Conservation (phyloP, 176 grass and related monocot species). For the Paspalum vaginatum region DNA sequence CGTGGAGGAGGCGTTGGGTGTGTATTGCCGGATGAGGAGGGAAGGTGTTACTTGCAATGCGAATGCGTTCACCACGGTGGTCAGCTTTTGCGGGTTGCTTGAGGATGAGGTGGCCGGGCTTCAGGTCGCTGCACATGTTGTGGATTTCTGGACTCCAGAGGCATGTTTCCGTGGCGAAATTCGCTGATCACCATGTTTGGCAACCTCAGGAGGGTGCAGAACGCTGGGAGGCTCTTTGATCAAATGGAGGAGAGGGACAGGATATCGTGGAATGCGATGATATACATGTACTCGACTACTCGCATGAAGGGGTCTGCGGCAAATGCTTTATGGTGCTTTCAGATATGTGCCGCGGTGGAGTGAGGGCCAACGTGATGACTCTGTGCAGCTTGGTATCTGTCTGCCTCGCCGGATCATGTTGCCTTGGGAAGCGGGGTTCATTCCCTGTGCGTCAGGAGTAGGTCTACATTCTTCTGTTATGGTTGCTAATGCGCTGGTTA, state of each 20-base stretch:
- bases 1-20: conserved; percentile 38
- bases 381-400: no score
- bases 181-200: conserved; percentile 78
- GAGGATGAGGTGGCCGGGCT: conserved; percentile 54
- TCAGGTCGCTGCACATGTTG: conserved; percentile 61
- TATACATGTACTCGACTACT: conserved; percentile 47
- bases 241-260: conserved; percentile 49
- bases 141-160: conserved; percentile 56
- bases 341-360: no score
- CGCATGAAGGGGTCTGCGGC: no score
- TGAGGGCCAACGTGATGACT: no score
- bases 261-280: conserved; percentile 76
- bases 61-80: conserved; percentile 54
- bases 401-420: no score
- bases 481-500: no score
- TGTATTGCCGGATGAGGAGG: conserved; percentile 60
- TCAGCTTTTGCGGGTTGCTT: conserved; percentile 53
- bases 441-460: no score
- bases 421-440: no score
- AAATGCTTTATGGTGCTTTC: no score
- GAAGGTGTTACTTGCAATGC: conserved; percentile 60
- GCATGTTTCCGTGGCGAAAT: conserved; percentile 66
- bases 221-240: conserved; percentile 59
- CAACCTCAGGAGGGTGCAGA: conserved; percentile 45
- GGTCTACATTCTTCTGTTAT: no score